Conservation (phyloP, 345 rosid species). For the Psidium friedrichsthalianum region DNA sequence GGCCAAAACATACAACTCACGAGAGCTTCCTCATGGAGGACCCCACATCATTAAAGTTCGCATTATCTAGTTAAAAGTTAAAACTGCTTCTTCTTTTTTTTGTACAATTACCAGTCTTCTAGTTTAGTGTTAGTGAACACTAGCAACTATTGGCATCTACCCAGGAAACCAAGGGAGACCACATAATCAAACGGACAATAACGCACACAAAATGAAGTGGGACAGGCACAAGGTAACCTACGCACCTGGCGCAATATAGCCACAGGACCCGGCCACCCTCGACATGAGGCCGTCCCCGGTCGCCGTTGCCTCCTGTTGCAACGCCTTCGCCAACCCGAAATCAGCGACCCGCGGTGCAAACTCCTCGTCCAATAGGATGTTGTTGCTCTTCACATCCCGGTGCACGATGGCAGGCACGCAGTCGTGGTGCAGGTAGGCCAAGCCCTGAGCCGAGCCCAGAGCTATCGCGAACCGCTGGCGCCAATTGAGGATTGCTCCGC, state of each 20-base stretch:
- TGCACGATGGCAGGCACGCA: conserved; percentile 58
- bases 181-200: neutral
- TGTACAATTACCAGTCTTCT: neutral
- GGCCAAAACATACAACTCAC: neutral
- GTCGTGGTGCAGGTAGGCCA: conserved; percentile 71
- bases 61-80: too few relatives aligned
- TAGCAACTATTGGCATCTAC: neutral
- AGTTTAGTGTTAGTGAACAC: neutral
- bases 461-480: conserved; percentile 34
- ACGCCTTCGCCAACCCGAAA: conserved; percentile 64
- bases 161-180: neutral
- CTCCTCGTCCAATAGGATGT: conserved; percentile 52
- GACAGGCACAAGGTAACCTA: neutral
- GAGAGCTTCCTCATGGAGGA: neutral
- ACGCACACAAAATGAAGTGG: neutral
- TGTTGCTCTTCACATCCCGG: conserved; percentile 76
- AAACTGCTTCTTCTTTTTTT: too few relatives aligned
- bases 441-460: conserved; percentile 50
- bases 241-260: conserved; percentile 82
- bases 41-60: neutral
- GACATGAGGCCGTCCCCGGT: conserved; percentile 23
- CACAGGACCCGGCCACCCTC: conserved; percentile 54
- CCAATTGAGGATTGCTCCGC: conserved; percentile 33
- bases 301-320: conserved; percentile 9
- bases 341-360: conserved; percentile 61